Evolutionary conservation across 179 eudicot genomes (phyloP).

Genomic region (Corrigiola litoralis): DNA sequence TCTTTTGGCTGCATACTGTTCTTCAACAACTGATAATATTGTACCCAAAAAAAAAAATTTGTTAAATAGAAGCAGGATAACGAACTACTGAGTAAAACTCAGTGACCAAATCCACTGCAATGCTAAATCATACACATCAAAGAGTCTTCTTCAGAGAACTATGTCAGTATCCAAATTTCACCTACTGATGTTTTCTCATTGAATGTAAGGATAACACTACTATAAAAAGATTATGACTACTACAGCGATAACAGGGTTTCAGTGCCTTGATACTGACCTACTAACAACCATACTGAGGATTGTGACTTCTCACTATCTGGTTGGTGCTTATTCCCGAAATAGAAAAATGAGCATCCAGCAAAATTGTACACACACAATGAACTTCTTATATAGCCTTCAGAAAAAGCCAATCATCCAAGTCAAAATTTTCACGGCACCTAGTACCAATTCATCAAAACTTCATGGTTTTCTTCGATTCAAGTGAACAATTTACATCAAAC

Average conservation of each 20-base stretch:
- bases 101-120: neutral
- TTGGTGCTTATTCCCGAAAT: slow-evolving; percentile 5
- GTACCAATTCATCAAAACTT: neutral
- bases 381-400: neutral
- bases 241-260: no score
- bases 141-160: neutral
- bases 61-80: neutral
- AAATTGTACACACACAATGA: neutral
- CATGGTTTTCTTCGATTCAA: neutral
- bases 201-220: no score
- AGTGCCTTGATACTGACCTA: no score
- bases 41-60: no score
- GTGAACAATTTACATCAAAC: neutral
- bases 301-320: slow-evolving; percentile 1
- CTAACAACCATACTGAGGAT: neutral
- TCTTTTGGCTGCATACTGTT: neutral
- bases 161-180: neutral
- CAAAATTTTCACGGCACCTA: neutral
- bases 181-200: neutral
- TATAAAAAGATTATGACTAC: no score
- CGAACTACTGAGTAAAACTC: neutral
- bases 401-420: neutral
- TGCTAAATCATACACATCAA: neutral
- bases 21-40: neutral
- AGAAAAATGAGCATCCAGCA: neutral